These are phyloP conservation scores for Paramyrothecium roridum DNA, from an alignment of 2,329 filamentous ascomycete species.

Conservation along the genomic window DNA sequence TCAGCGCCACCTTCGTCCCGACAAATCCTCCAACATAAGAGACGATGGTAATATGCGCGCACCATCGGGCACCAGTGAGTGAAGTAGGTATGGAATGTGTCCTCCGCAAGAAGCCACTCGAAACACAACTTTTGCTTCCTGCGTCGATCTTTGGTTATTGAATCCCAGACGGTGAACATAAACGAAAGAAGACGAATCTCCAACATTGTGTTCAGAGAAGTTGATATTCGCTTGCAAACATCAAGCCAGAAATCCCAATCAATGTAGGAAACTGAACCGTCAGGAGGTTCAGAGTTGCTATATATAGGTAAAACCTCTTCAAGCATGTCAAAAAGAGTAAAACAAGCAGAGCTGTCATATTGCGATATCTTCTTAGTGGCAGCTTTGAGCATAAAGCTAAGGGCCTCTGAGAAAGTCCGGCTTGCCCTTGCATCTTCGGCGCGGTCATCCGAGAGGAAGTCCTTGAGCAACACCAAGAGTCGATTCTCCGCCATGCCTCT, in stretches of 20 bases:
- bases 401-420: constrained; percentile 72
- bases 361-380: constrained; percentile 72
- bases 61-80: constrained; percentile 97
- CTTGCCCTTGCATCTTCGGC: constrained; percentile 41
- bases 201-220: constrained; percentile 84
- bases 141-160: constrained; percentile 60
- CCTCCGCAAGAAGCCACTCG: constrained; percentile 71
- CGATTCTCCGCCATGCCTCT: constrained; percentile 87
- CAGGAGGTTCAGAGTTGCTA: constrained; percentile 41
- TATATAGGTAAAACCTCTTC: constrained; percentile 74
- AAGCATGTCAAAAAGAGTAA: constrained; percentile 86
- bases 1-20: constrained; percentile 67
- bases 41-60: constrained; percentile 84
- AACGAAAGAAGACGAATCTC: constrained; percentile 83
- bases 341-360: constrained; percentile 80
- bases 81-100: constrained; percentile 77
- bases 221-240: constrained; percentile 74
- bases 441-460: constrained; percentile 61
- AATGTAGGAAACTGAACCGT: constrained; percentile 44
- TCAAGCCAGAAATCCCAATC: constrained; percentile 85
- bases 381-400: constrained; percentile 70
- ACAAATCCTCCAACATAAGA: constrained; percentile 86
- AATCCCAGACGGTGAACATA: constrained; percentile 76
- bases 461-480: constrained; percentile 75
- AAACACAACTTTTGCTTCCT: constrained; percentile 70